These are phyloP conservation scores for Boletus edulis DNA, from an alignment of 768 basidiomycete genomes.

Conservation along the genomic window DNA sequence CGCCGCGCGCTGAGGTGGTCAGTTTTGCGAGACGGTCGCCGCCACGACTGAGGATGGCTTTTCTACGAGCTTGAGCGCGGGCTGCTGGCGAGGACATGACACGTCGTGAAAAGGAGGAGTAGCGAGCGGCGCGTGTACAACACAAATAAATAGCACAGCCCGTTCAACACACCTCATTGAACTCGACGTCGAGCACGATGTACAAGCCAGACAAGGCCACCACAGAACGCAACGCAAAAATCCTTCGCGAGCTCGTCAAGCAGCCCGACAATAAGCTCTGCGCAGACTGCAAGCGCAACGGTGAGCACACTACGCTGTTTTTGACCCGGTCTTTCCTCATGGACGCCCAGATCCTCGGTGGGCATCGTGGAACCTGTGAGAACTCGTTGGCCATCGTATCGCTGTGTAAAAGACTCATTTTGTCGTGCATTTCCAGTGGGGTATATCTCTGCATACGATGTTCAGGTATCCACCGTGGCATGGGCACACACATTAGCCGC, in stretches of 20 bases:
- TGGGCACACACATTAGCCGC: slow-evolving; percentile 98
- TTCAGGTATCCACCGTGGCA: slow-evolving; percentile 94
- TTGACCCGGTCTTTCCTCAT: neutral
- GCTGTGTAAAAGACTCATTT: neutral
- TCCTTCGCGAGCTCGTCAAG: slow-evolving; percentile 85
- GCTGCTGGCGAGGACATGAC: slow-evolving; percentile 50
- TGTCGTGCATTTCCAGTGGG: slow-evolving; percentile 49
- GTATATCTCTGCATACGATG: slow-evolving; percentile 96
- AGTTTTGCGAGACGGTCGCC: slow-evolving; percentile 76
- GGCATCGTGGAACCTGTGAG: slow-evolving; percentile 96
- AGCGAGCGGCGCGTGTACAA: slow-evolving; percentile 5
- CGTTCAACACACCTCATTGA: no score
- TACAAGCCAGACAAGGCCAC: slow-evolving; percentile 78
- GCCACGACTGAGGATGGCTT: slow-evolving; percentile 71
- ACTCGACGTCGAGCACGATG: slow-evolving; percentile 27
- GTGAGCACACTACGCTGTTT: slow-evolving; percentile 42
- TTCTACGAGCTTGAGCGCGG: slow-evolving; percentile 74
- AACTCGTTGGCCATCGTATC: neutral
- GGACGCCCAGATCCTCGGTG: slow-evolving; percentile 79
- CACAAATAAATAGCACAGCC: no score
- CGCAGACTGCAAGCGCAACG: slow-evolving; percentile 96
- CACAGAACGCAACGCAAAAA: slow-evolving; percentile 73
- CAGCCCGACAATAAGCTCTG: slow-evolving; percentile 90
- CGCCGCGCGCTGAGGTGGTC: slow-evolving; percentile 70
- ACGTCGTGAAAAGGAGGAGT: slow-evolving; percentile 5